Percentiles rank a stretch among this genome's conserved stretches.
These are phyloP conservation scores for rapeseed (Brassica napus) DNA, from an alignment of 345 rosid genomes.

Conservation along the genomic window Da-Ae NC_063441.1:5142501-5143000, in stretches of 20 bases:
- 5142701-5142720: constrained; percentile 52
- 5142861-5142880: constrained; percentile 4
- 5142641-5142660: not conserved
- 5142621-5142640: not conserved
- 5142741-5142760: constrained; percentile 58
- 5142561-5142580: not conserved
- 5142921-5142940: constrained; percentile 21
- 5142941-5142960: constrained; percentile 15
- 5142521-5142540: constrained; percentile 24
- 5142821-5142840: constrained; percentile 13
- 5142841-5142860: constrained; percentile 25
- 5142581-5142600: constrained; percentile 11
- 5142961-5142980: constrained; percentile 24
- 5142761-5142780: constrained; percentile 53
- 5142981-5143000: constrained; percentile 30
- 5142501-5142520: constrained; percentile 71
- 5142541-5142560: not conserved
- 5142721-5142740: constrained; percentile 41
- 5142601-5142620: not conserved
- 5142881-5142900: constrained; percentile 30
- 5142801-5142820: constrained; percentile 2
- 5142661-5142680: not conserved
- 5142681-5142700: constrained; percentile 30
- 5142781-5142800: constrained; percentile 38
- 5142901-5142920: constrained; percentile 14